A percentile compares a stretch with the other conserved stretches of the same genome.
phyloP scores from a whole-genome alignment of 345 rosid species.

The Aquilaria sinensis region DNA sequence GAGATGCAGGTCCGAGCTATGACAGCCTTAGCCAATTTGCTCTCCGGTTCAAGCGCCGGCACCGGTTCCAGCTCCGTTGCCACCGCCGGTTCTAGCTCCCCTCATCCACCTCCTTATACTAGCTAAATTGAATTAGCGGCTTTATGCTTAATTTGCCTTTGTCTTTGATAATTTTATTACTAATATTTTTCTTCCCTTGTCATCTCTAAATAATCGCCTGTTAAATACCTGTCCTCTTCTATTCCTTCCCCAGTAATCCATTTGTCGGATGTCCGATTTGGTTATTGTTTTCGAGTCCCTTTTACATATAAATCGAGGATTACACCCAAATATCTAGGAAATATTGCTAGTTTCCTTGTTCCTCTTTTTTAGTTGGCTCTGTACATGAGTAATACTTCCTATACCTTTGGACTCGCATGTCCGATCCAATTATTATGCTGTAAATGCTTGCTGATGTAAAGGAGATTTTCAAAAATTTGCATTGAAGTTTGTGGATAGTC shows the following conservation, averaged over 20 bases:
- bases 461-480: too few species aligned
- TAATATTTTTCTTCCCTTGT: background rate
- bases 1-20: constrained; percentile 98
- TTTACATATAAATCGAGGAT: background rate
- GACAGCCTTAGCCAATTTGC: constrained; percentile 63
- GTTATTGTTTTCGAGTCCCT: background rate
- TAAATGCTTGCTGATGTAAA: too few species aligned
- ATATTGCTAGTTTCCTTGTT: background rate
- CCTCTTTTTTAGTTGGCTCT: background rate
- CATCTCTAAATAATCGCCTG: constrained; percentile 14
- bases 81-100: constrained; percentile 19
- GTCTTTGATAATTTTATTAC: background rate
- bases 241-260: background rate
- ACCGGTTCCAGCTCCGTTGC: constrained; percentile 23
- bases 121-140: constrained; percentile 12
- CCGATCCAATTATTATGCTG: background rate
- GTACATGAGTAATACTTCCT: background rate
- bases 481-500: too few species aligned
- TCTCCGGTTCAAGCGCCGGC: constrained; percentile 32
- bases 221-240: constrained; percentile 18
- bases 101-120: constrained; percentile 16
- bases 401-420: background rate
- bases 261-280: background rate
- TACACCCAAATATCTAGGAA: too few species aligned
- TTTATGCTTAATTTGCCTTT: constrained; percentile 19